Evolutionary conservation across 2,329 filamentous ascomycete species (phyloP).

Genomic region (Beauveria pseudobassiana): DNA sequence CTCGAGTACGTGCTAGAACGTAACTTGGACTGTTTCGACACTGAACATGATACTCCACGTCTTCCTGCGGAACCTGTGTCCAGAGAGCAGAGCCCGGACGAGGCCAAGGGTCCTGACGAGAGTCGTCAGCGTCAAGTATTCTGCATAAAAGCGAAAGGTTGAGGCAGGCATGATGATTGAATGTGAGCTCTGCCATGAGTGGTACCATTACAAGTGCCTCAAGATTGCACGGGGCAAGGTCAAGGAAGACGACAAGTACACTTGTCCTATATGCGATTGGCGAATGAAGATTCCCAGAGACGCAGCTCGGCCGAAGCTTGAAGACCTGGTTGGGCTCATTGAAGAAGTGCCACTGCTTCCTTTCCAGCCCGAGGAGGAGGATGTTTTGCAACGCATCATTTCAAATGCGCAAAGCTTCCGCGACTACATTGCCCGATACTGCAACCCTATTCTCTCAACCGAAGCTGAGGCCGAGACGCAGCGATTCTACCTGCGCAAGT

Average conservation of each 20-base stretch:
- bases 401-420: conserved; percentile 78
- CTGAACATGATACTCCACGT: conserved; percentile 74
- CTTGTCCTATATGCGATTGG: conserved; percentile 96
- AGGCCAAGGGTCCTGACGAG: conserved; percentile 50
- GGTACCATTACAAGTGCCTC: conserved; percentile 97
- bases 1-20: conserved; percentile 89
- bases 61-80: conserved; percentile 89
- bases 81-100: conserved; percentile 60
- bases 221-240: conserved; percentile 97
- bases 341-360: conserved; percentile 74
- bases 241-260: conserved; percentile 97
- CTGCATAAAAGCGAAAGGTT: conserved; percentile 85
- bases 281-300: conserved; percentile 94
- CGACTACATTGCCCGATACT: conserved; percentile 70
- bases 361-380: conserved; percentile 94
- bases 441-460: conserved; percentile 73
- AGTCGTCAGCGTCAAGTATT: conserved; percentile 72
- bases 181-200: conserved; percentile 95
- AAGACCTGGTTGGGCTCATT: conserved; percentile 77
- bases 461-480: conserved; percentile 83
- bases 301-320: conserved; percentile 87
- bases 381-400: conserved; percentile 77
- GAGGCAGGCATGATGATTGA: conserved; percentile 99
- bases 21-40: conserved; percentile 86
- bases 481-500: conserved; percentile 92